Base-by-base conservation (phyloP, 345 rosid species). In the Eucalyptus marginata region DNA sequence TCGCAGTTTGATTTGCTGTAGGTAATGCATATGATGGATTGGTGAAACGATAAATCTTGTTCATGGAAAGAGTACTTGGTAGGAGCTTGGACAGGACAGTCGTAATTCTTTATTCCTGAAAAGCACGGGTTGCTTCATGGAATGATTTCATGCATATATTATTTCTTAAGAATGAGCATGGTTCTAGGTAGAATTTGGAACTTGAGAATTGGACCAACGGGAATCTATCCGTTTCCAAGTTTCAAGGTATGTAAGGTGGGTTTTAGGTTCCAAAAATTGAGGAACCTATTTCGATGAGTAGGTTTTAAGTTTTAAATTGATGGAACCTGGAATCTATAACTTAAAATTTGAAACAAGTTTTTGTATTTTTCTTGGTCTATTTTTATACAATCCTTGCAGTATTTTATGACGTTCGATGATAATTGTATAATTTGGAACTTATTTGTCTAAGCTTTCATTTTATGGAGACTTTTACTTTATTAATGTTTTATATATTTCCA, bases 211-310 rank as follows among this genome's bases (percentile, higher is more conserved):
- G 1, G 58, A 52, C 0, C 0, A 52, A 0, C 1, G 2, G 2
- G 58, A 52, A 52, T 52, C 1, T 52, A 52, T 52, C 24, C 24
- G 0, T 52, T 52, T 20, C 58, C 58, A 52, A 52, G 58, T 52
- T 20, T 52, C 10, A 52, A 18, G 24, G 5, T 52, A 52, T 52
- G 58, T 52, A 52, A 52, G 58, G 0, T 0, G 58, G 2, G 0
- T 52, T 52, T 52, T 7, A 52, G 25, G 25, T 52, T 52, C 0
- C 1, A 52, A 52, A 52, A 8, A 20, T 20, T 52, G 0, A 52
- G 10, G 0, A 52, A 20, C 0, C 8, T 51, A 0, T 51, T 51
- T 51, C 7, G 20, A 51, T 0, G 54, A 0, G 8, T 6, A 6
- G 20, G 8, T 51, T 51, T 52, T 7, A 20, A 0, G 5, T 52